phyloP scores from a whole-genome alignment of 108 stramenopile species.

The Parietichytrium sp. region DNA sequence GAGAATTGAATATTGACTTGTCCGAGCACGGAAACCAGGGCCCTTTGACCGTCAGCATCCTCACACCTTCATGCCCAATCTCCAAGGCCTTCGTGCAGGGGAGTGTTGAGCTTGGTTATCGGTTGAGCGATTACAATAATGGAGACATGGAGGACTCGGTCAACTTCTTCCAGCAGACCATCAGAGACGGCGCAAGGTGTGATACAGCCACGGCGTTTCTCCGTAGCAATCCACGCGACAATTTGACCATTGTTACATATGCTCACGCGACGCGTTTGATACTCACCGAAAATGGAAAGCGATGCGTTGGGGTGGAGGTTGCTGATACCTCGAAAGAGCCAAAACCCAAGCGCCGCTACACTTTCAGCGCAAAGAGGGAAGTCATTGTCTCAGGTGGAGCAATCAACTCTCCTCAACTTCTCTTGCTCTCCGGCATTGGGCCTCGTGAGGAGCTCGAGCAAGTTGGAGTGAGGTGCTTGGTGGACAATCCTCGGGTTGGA shows the following conservation, averaged over 20 bases:
- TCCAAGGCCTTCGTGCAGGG: background rate
- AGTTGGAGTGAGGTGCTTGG: background rate
- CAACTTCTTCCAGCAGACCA: background rate
- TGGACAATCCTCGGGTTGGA: constrained; percentile 10
- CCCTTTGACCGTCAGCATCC: background rate
- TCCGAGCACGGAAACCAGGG: background rate
- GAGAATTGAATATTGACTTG: background rate
- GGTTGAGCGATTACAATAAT: background rate
- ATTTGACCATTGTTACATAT: background rate
- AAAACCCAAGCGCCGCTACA: no score
- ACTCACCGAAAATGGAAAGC: background rate
- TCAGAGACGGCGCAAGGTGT: constrained; percentile 28
- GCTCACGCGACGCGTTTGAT: background rate
- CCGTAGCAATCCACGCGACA: background rate
- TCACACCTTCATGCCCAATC: background rate
- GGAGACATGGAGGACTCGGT: background rate
- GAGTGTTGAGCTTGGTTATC: background rate
- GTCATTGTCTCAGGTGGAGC: constrained; percentile 33
- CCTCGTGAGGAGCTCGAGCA: constrained; percentile 12
- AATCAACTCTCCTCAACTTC: background rate
- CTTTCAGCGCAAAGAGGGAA: background rate
- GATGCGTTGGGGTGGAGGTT: background rate
- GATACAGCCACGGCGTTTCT: constrained; percentile 15
- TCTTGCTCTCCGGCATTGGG: constrained; percentile 28
- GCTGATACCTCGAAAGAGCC: background rate